Evolutionary conservation across 2,329 filamentous ascomycete species (phyloP), one percentile per base, ranked within the genome.

Genomic region (Fusarium nanum): DNA sequence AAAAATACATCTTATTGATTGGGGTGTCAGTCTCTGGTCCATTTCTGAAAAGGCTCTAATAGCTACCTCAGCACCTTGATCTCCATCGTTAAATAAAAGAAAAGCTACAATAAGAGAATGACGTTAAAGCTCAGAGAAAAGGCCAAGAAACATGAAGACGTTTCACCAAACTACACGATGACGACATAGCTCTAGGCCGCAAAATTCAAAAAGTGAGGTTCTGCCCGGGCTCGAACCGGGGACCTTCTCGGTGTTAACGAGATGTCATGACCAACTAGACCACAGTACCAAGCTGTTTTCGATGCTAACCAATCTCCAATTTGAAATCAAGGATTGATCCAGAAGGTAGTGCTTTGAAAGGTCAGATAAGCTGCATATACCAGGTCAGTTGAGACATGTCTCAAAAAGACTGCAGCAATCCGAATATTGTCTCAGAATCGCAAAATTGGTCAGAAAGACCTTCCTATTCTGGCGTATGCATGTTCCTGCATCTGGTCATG

Each of bases 121-220:
- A n/a, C n/a, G n/a, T n/a, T n/a, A n/a, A n/a, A n/a, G n/a, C 23
- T 25, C 25, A 25, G 8, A 2, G 6, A 30, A 30, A 30, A 13
- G 2, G 12, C 28, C 28, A 30, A 14, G 2, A 30, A 14, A 14
- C 0, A 7, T 14, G 6, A 30, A 1, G 6, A n/a, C 3, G 10
- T 37, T 11, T 37, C n/a, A 6, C 34, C 6, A 12, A n/a, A 12
- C 3, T n/a, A 6, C 10, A 0, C n/a, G 2, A n/a, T 37, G 18
- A 11, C 34, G 34, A 37, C 6, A 37, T 10, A 11, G 18, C 3
- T n/a, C 18, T 4, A 6, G 18, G 10, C 9, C 2, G 9, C 5
- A n/a, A 37, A 37, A 12, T 18, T 3, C 34, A 37, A 37, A 37
- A 37, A 37, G 18, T 37, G 34, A 37, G 34, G 34, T 37, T 37